Evolutionary conservation across 257 asterid species (phyloP).

Genomic region (Capsicum pubescens): DNA sequence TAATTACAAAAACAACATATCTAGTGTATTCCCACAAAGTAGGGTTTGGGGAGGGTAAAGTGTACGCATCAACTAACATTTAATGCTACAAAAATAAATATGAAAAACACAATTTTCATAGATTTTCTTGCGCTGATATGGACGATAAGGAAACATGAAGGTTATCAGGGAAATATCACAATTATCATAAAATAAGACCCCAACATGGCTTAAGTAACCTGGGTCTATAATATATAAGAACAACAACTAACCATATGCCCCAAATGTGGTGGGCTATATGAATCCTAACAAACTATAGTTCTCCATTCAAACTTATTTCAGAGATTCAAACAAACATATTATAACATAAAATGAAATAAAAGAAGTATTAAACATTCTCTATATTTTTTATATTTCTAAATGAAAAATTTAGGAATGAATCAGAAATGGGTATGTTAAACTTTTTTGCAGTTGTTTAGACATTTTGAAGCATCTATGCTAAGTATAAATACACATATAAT

Average conservation of each 20-base stretch:
- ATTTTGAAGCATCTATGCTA: background rate
- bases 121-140: background rate
- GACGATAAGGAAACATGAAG: background rate
- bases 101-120: background rate
- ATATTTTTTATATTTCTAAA: background rate
- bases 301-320: background rate
- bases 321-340: background rate
- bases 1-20: too few species aligned
- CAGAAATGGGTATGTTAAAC: background rate
- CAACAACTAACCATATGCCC: background rate
- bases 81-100: background rate
- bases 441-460: background rate
- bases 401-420: background rate
- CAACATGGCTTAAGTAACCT: background rate
- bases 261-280: background rate
- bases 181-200: background rate
- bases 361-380: background rate
- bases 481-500: slow-evolving; percentile 2
- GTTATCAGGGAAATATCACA: background rate
- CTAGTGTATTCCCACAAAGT: too few species aligned
- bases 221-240: background rate
- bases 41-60: too few species aligned
- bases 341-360: background rate
- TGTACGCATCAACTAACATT: background rate
- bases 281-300: background rate